Percentiles rank a stretch among this genome's conserved stretches.
Evolutionary conservation across 2,329 filamentous ascomycete species (phyloP).

Genomic region (Pseudogymnoascus sp.): DNA sequence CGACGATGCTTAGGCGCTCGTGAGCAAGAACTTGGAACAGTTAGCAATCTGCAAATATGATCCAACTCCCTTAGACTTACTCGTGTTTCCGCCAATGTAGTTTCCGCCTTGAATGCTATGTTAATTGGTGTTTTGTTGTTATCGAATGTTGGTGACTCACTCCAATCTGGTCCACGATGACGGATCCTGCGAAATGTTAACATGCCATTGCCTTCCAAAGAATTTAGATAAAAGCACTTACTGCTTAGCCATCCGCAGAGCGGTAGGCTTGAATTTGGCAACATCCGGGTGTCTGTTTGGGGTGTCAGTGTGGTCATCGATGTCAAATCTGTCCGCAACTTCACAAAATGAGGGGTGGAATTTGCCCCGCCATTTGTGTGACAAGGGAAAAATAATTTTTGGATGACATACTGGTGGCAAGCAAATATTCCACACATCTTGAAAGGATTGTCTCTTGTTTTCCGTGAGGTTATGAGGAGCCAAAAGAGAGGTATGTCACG

Average conservation of each 20-base stretch:
- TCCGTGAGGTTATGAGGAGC: neutral
- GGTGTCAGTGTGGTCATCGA: neutral
- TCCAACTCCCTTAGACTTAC: constrained; percentile 41
- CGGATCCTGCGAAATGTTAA: constrained; percentile 56
- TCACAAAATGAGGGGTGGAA: constrained; percentile 22
- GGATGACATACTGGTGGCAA: constrained; percentile 68
- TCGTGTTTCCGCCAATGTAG: constrained; percentile 82
- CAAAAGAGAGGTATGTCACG: neutral
- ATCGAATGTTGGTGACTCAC: constrained; percentile 48
- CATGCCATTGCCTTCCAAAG: neutral
- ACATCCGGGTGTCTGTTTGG: constrained; percentile 79
- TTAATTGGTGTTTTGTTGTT: constrained; percentile 17
- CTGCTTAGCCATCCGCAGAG: constrained; percentile 89
- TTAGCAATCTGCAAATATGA: constrained; percentile 14
- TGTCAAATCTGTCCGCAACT: neutral
- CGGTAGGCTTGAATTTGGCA: constrained; percentile 90
- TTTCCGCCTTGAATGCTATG: constrained; percentile 60
- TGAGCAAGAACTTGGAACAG: constrained; percentile 71
- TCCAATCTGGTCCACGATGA: constrained; percentile 97
- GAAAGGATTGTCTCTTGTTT: constrained; percentile 25
- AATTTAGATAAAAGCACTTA: constrained; percentile 41
- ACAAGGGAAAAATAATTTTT: constrained; percentile 10
- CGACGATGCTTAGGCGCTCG: constrained; percentile 95
- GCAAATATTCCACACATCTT: constrained; percentile 97
- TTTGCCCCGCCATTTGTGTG: constrained; percentile 31